Evolutionary conservation across 1,284 basidiomycete genomes (phyloP).

Genomic region (Trametes polyzona): DNA sequence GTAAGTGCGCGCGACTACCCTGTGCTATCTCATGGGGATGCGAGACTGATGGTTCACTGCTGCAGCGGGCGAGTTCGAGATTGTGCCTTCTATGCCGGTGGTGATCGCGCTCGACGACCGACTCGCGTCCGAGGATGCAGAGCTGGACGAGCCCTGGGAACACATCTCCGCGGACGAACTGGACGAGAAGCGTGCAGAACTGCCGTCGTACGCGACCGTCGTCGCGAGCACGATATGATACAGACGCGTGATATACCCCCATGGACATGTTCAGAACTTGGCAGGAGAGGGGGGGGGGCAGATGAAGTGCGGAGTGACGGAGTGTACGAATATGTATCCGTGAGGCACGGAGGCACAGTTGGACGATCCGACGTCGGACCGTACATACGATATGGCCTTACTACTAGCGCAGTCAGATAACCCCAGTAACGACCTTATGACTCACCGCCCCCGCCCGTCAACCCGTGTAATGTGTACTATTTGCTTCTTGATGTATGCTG

Average conservation of each 20-base stretch:
- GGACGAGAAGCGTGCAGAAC: constrained; percentile 34
- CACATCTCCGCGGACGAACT: constrained; percentile 48
- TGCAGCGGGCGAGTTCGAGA: constrained; percentile 51
- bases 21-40: not conserved
- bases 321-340: not conserved
- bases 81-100: constrained; percentile 51
- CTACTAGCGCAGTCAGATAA: constrained; percentile 11
- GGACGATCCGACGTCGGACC: not conserved
- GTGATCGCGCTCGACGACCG: constrained; percentile 60
- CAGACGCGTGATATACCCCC: not conserved
- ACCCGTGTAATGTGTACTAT: not conserved
- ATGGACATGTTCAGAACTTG: not conserved
- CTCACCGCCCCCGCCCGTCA: not conserved
- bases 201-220: constrained; percentile 47
- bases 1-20: constrained; percentile 29
- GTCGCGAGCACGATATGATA: constrained; percentile 34
- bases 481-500: constrained; percentile 1
- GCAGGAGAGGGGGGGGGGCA: not conserved
- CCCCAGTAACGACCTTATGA: constrained; percentile 17
- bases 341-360: not conserved
- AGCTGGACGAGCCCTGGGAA: constrained; percentile 61
- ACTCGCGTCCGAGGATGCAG: constrained; percentile 35
- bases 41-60: not conserved
- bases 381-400: not conserved
- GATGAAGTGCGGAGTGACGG: not conserved